Conservation (phyloP, 2,329 filamentous ascomycete species). For the Beauveria varroae region DNA sequence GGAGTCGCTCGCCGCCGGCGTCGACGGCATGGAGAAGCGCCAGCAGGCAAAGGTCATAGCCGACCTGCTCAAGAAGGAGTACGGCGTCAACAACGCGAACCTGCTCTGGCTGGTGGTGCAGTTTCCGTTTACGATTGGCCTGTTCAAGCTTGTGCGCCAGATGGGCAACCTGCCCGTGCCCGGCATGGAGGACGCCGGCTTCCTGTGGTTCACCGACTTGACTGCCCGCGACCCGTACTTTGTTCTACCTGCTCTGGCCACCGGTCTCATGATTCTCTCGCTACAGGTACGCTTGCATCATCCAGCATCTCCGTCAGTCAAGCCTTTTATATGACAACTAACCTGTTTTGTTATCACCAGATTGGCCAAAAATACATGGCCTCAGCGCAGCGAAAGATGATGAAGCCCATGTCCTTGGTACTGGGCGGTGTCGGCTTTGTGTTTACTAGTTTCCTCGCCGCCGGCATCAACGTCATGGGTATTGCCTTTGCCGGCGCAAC, state of each 20-base stretch:
- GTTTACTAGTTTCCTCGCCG: slow-evolving; percentile 39
- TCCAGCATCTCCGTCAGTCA: no score
- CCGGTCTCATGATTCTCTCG: slow-evolving; percentile 47
- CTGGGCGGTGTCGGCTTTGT: slow-evolving; percentile 37
- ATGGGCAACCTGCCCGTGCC: slow-evolving; percentile 79
- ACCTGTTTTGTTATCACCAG: slow-evolving; percentile 16
- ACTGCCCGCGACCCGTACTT: slow-evolving; percentile 70
- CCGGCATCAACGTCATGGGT: slow-evolving; percentile 42
- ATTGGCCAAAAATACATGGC: slow-evolving; percentile 24
- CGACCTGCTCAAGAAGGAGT: slow-evolving; percentile 29
- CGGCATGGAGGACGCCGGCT: slow-evolving; percentile 60
- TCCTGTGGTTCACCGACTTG: slow-evolving; percentile 74
- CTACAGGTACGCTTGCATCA: slow-evolving; percentile 37
- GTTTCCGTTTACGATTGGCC: slow-evolving; percentile 68
- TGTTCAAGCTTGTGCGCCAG: slow-evolving; percentile 67
- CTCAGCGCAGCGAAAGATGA: slow-evolving; percentile 26
- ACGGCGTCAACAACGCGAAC: slow-evolving; percentile 25
- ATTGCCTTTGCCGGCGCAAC: slow-evolving; percentile 31
- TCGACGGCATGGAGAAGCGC: slow-evolving; percentile 32
- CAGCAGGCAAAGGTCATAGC: slow-evolving; percentile 28
- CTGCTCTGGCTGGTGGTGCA: slow-evolving; percentile 34
- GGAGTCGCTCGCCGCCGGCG: slow-evolving; percentile 18
- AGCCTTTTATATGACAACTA: no score
- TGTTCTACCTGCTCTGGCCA: slow-evolving; percentile 59
- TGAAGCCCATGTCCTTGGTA: slow-evolving; percentile 35